Evolutionary conservation across 192 early-diverging fungal genomes (phyloP).

Genomic region (Diversispora epigaea): DNA sequence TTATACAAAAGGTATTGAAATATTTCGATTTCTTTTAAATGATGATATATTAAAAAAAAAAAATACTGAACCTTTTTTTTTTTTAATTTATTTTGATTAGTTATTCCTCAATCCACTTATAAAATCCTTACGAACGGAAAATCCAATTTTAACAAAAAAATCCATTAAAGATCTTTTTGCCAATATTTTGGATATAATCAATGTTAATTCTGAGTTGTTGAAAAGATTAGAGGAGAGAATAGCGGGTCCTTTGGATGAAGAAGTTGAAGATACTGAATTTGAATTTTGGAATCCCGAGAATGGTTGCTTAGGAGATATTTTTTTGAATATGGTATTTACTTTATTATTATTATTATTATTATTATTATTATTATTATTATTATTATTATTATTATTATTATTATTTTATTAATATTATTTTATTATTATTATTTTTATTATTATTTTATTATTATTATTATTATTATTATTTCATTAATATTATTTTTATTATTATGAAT

Average conservation of each 20-base stretch:
- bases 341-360: not conserved
- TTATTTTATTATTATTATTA: slow-evolving; percentile 9
- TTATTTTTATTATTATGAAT: slow-evolving; percentile 1
- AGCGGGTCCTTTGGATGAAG: slow-evolving; percentile 34
- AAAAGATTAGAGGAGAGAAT: slow-evolving; percentile 60
- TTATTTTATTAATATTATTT: too few species aligned
- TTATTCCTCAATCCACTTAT: slow-evolving; percentile 34
- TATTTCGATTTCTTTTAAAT: not conserved
- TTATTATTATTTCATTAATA: not conserved
- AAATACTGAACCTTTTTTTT: slow-evolving; percentile 12
- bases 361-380: slow-evolving; percentile 6
- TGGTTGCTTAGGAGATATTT: slow-evolving; percentile 69
- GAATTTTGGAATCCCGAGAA: slow-evolving; percentile 38
- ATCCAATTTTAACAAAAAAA: slow-evolving; percentile 61
- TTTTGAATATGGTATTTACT: slow-evolving; percentile 61
- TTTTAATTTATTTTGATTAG: slow-evolving; percentile 35
- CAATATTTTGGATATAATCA: slow-evolving; percentile 63
- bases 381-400: too few species aligned
- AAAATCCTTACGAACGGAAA: slow-evolving; percentile 52
- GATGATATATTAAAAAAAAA: not conserved
- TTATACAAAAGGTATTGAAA: slow-evolving; percentile 55
- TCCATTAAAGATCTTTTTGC: slow-evolving; percentile 65
- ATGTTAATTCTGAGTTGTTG: slow-evolving; percentile 58
- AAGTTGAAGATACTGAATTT: slow-evolving; percentile 30
- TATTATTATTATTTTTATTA: not conserved